A percentile compares a stretch with the other conserved stretches of the same genome.
Evolutionary conservation across 2,329 filamentous ascomycete species (phyloP).

Genomic region (Hypoxylon sp.): DNA sequence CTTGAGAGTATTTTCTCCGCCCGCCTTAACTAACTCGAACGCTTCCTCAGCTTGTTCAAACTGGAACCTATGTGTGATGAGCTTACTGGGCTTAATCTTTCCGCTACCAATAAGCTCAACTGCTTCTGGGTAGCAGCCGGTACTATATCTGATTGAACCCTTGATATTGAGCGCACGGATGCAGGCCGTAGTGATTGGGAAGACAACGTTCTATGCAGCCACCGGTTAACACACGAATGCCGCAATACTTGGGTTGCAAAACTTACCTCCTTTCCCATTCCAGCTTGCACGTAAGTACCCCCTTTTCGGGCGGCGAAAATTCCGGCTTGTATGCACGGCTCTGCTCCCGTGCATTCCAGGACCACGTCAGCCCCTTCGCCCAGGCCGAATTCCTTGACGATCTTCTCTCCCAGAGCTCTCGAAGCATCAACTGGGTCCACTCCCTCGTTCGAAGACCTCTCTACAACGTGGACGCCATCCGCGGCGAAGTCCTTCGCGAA

Average conservation of each 20-base stretch:
- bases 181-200: not conserved
- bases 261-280: conserved; percentile 10
- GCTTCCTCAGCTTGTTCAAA: not conserved
- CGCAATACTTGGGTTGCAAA: not conserved
- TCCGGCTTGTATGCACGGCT: not conserved
- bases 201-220: not conserved
- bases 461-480: not conserved
- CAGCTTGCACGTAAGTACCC: conserved; percentile 1
- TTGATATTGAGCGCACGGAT: not conserved
- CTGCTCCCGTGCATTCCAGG: not conserved
- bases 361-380: conserved; percentile 3
- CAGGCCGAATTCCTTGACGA: not conserved
- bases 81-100: not conserved
- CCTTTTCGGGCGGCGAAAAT: not conserved
- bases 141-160: not conserved
- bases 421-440: not conserved
- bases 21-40: not conserved
- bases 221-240: not conserved
- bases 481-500: not conserved
- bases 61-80: not conserved
- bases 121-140: conserved; percentile 1
- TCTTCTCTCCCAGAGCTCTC: not conserved
- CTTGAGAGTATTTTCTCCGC: not conserved
- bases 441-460: not conserved
- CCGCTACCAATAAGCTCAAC: not conserved